Evolutionary conservation across 257 asterid species (phyloP).

Genomic region (Misopates orontium): DNA sequence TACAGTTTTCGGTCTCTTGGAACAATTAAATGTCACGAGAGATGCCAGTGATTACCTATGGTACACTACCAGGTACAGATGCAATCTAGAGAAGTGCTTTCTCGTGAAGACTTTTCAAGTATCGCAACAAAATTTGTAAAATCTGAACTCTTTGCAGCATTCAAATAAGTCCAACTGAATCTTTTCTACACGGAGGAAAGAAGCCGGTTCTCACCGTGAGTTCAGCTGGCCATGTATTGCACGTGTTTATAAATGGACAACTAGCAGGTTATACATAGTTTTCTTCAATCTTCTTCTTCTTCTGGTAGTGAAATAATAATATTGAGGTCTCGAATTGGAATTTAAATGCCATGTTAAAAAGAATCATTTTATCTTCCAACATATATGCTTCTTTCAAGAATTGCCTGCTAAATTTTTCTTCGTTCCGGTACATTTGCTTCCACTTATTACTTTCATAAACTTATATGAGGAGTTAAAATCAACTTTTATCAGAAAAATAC

Average conservation of each 20-base stretch:
- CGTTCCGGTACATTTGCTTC: too few species aligned
- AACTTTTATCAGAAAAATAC: background rate
- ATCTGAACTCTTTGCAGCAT: constrained; percentile 45
- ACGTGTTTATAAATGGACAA: constrained; percentile 73
- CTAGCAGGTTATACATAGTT: constrained; percentile 46
- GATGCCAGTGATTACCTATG: constrained; percentile 90
- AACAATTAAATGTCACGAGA: constrained; percentile 88
- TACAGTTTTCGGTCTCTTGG: constrained; percentile 69
- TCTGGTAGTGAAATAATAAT: too few species aligned
- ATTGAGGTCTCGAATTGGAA: background rate
- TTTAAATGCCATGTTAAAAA: background rate
- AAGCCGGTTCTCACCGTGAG: constrained; percentile 57
- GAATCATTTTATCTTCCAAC: too few species aligned
- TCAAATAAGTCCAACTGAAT: constrained; percentile 60
- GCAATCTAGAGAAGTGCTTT: background rate
- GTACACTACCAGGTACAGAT: constrained; percentile 82
- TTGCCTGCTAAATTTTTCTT: too few species aligned
- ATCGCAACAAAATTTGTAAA: background rate
- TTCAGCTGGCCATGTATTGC: constrained; percentile 84
- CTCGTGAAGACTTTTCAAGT: background rate
- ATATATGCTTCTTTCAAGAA: too few species aligned
- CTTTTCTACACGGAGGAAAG: constrained; percentile 60
- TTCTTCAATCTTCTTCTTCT: too few species aligned
- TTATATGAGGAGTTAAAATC: too few species aligned
- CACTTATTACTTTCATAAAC: too few species aligned